Conservation (phyloP, 352 stramenopile genomes). For the Phytophthora syringae region DNA sequence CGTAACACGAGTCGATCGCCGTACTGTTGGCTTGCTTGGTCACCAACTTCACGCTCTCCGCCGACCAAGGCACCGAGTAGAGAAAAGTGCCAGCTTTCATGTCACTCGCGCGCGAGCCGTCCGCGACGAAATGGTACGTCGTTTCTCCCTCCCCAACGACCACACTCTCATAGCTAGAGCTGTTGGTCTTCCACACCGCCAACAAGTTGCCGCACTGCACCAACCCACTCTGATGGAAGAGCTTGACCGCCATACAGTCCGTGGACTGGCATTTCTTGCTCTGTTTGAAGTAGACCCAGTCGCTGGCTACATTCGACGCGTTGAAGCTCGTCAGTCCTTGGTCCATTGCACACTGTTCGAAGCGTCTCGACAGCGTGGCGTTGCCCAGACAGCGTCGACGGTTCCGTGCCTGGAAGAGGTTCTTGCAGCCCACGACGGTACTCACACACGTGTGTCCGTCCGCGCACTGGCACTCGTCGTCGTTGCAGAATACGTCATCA, state of each 20-base stretch:
- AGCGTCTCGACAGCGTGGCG: conserved; percentile 50
- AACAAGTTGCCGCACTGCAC: conserved; percentile 75
- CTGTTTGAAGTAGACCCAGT: conserved; percentile 83
- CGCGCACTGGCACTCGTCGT: conserved; percentile 62
- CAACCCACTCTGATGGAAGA: conserved; percentile 69
- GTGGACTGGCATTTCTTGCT: conserved; percentile 51
- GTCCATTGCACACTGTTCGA: conserved; percentile 53
- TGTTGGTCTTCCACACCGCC: conserved; percentile 69
- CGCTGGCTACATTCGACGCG: conserved; percentile 54
- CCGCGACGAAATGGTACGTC: conserved; percentile 77
- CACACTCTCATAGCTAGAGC: conserved; percentile 25
- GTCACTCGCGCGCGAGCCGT: conserved; percentile 68
- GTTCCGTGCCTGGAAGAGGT: conserved; percentile 73
- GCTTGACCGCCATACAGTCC: conserved; percentile 63
- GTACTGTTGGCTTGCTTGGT: conserved; percentile 43
- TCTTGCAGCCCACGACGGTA: conserved; percentile 70
- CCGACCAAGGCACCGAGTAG: conserved; percentile 48
- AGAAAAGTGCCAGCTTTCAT: conserved; percentile 74
- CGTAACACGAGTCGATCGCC: conserved; percentile 63
- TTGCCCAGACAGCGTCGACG: conserved; percentile 73
- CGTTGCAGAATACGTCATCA: conserved; percentile 84
- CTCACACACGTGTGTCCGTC: conserved; percentile 62
- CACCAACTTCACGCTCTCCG: conserved; percentile 24
- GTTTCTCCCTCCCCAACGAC: conserved; percentile 16
- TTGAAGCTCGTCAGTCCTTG: conserved; percentile 59